Base-by-base conservation (phyloP, 371 early-diverging fungal species). In the Conidiobolus incongruus region DNA sequence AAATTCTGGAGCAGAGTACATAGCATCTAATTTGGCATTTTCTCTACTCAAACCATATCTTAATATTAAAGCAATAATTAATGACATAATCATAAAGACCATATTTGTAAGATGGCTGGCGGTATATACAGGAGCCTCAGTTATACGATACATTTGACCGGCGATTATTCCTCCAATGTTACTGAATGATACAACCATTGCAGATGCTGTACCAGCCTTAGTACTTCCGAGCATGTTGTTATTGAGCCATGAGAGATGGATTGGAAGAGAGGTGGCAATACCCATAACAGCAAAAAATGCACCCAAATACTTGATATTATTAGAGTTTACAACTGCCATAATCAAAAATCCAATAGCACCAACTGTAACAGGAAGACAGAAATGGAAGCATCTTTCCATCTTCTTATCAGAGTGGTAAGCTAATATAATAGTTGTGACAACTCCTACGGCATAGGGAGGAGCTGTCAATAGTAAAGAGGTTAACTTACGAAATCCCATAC, bases 321-420 rank as follows among this genome's bases (percentile, higher is more conserved):
- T 32, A 2, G 56, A 52, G 16, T 53, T 45, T 22, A 60, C 40
- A 15, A 56, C 52, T 15, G 72, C 60, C 22, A 79, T 51, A 17
- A 77, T 55, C 12, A 68, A 60, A 55, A 76, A 76, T 4, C 80
- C 78, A 16, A 75, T 44, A 40, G 62, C 60, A 10, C 73, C 74
- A 11, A 80, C 6, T 31, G 60, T 38, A 2, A 65, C 68, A 15
- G 75, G 67, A 20, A 62, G 38, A 2, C 70, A 66, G 13, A 75
- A 56, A 40, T 78, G 79, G 35, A 59, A 51, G 22, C 75, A 76
- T 35, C 77, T 70, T 24, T 71, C 70, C 30, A 62, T 52, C 21
- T 53, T 55, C 26, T 66, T n/a, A n/a, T n/a, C n/a, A n/a, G n/a
- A n/a, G n/a, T n/a, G n/a, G n/a, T n/a, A n/a, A n/a, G n/a, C n/a